These are phyloP conservation scores for Dothistroma septosporum DNA, from an alignment of 2,329 filamentous ascomycete species.

Conservation along the genomic window DNA sequence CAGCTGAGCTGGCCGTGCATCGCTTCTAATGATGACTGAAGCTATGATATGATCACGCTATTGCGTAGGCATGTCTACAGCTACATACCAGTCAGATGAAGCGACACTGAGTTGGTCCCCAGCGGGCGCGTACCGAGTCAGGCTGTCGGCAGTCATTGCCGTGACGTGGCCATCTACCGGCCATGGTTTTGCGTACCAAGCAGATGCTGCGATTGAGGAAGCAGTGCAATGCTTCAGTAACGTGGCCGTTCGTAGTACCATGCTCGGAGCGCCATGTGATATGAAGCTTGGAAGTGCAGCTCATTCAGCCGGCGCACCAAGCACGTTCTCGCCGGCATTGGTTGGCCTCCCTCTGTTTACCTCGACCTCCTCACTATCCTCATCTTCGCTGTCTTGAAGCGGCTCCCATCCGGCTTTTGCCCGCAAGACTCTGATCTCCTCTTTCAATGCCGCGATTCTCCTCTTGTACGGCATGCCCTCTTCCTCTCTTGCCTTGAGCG, in stretches of 20 bases:
- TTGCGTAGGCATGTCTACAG: background rate
- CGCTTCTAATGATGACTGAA: background rate
- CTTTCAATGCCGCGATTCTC: conserved; percentile 42
- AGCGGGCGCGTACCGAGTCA: background rate
- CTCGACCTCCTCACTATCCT: conserved; percentile 31
- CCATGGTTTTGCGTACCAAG: background rate
- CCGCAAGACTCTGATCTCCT: conserved; percentile 47
- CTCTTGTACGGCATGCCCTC: conserved; percentile 35
- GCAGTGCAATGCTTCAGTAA: background rate
- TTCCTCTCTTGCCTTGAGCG: conserved; percentile 39
- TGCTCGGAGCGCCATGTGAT: background rate
- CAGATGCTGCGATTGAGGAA: background rate
- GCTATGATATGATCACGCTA: background rate
- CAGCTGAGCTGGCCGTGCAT: background rate
- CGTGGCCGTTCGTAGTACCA: background rate
- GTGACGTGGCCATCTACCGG: background rate
- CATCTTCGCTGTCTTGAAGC: conserved; percentile 35
- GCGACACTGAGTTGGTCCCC: background rate
- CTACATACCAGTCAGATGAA: background rate
- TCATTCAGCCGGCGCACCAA: background rate
- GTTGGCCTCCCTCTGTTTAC: background rate
- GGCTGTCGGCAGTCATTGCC: background rate
- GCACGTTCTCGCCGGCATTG: background rate
- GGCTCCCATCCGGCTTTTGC: conserved; percentile 46
- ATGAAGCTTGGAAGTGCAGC: background rate